Conservation (phyloP, 495 filamentous ascomycete species). For the Penicillium malachiteum region DNA sequence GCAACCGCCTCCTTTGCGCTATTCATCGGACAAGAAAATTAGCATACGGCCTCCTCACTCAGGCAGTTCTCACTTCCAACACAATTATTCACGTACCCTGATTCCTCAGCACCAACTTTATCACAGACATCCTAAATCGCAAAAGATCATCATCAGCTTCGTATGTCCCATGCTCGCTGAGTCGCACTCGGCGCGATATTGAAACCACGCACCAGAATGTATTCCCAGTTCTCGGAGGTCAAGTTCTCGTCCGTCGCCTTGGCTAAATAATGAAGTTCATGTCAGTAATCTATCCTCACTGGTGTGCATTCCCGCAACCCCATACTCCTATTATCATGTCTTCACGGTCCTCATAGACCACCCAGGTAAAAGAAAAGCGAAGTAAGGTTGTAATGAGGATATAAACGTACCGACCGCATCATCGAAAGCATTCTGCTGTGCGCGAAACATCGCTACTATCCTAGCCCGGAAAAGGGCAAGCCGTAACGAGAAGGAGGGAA, state of each 20-base stretch:
- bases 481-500: conserved; percentile 3
- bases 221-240: conserved; percentile 97
- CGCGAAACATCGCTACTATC: conserved; percentile 64
- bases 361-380: background rate
- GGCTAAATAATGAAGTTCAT: conserved; percentile 51
- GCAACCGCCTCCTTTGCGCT: conserved; percentile 90
- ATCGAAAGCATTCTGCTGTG: conserved; percentile 77
- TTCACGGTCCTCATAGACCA: background rate
- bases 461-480: conserved; percentile 4
- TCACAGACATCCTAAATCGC: conserved; percentile 82
- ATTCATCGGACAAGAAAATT: conserved; percentile 3
- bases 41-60: conserved; percentile 11
- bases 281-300: conserved; percentile 20
- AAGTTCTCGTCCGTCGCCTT: conserved; percentile 99
- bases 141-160: conserved; percentile 18
- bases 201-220: conserved; percentile 69
- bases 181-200: background rate
- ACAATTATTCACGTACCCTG: conserved; percentile 48
- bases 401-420: conserved; percentile 70
- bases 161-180: background rate
- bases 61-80: background rate
- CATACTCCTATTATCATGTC: no score
- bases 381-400: no score
- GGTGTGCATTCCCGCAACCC: background rate
- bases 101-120: conserved; percentile 68